These are phyloP conservation scores for Hypomyces perniciosus DNA, from an alignment of 2,329 filamentous ascomycete species.

Conservation along the genomic window DNA sequence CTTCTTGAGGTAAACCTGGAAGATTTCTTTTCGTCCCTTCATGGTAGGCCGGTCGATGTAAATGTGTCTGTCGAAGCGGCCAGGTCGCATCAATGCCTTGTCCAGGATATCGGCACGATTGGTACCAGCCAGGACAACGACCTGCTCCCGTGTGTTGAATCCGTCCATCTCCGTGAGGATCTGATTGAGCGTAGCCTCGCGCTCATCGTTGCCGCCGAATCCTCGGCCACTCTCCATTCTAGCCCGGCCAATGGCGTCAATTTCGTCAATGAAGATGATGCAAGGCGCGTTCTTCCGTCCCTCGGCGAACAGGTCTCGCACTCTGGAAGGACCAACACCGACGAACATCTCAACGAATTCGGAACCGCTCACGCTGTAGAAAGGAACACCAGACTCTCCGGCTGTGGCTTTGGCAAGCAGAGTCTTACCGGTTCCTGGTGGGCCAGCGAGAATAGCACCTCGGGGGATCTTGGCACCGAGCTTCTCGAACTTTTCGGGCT, in stretches of 20 bases:
- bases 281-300: conserved; percentile 94
- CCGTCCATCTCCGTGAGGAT: conserved; percentile 99
- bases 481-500: conserved; percentile 85
- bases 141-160: conserved; percentile 94
- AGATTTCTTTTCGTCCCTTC: conserved; percentile 94
- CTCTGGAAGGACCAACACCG: conserved; percentile 91
- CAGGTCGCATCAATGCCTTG: conserved; percentile 91
- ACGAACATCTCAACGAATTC: conserved; percentile 99
- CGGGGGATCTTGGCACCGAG: conserved; percentile 96
- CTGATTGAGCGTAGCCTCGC: conserved; percentile 94
- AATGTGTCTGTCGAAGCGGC: conserved; percentile 95
- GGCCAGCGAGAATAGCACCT: conserved; percentile 93
- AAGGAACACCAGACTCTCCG: conserved; percentile 92
- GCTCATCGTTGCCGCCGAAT: conserved; percentile 91
- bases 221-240: conserved; percentile 66
- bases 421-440: conserved; percentile 97
- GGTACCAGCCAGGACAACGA: conserved; percentile 93
- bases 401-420: conserved; percentile 94
- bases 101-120: conserved; percentile 94
- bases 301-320: conserved; percentile 89
- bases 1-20: conserved; percentile 88
- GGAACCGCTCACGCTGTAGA: conserved; percentile 97
- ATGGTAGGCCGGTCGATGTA: conserved; percentile 92
- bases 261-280: conserved; percentile 99
- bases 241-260: conserved; percentile 93